Conservation (phyloP, 257 asterid species). For the Mentha longifolia region DNA sequence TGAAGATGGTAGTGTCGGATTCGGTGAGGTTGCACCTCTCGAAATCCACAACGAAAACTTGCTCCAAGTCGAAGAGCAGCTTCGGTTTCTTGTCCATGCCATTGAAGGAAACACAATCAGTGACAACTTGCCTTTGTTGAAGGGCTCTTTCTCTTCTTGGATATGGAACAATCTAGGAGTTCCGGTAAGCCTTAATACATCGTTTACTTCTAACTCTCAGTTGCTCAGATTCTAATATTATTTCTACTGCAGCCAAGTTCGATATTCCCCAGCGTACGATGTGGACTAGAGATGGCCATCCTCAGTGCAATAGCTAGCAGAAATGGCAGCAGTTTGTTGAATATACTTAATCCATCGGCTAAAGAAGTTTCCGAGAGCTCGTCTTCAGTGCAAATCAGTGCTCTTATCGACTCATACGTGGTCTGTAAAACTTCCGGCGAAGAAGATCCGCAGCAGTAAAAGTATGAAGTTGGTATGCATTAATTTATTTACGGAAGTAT, state of each 20-base stretch:
- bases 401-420: slow-evolving; percentile 82
- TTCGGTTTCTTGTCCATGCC: slow-evolving; percentile 70
- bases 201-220: too few species aligned
- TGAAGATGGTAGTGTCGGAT: slow-evolving; percentile 84
- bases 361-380: slow-evolving; percentile 44
- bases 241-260: slow-evolving; percentile 76
- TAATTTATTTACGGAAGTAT: too few species aligned
- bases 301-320: slow-evolving; percentile 80
- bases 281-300: slow-evolving; percentile 96
- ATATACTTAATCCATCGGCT: slow-evolving; percentile 57
- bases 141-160: slow-evolving; percentile 82
- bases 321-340: slow-evolving; percentile 61
- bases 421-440: too few species aligned
- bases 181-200: slow-evolving; percentile 55
- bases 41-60: slow-evolving; percentile 81
- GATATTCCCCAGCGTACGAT: slow-evolving; percentile 88
- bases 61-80: slow-evolving; percentile 89
- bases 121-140: slow-evolving; percentile 63
- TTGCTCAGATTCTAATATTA: too few species aligned
- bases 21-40: slow-evolving; percentile 98
- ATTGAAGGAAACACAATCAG: slow-evolving; percentile 66
- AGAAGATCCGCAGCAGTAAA: too few species aligned
- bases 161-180: slow-evolving; percentile 86
- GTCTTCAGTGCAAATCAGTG: slow-evolving; percentile 68
- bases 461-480: too few species aligned